Conservation (phyloP, 371 early-diverging fungal genomes). For the Apophysomyces sp. region DNA sequence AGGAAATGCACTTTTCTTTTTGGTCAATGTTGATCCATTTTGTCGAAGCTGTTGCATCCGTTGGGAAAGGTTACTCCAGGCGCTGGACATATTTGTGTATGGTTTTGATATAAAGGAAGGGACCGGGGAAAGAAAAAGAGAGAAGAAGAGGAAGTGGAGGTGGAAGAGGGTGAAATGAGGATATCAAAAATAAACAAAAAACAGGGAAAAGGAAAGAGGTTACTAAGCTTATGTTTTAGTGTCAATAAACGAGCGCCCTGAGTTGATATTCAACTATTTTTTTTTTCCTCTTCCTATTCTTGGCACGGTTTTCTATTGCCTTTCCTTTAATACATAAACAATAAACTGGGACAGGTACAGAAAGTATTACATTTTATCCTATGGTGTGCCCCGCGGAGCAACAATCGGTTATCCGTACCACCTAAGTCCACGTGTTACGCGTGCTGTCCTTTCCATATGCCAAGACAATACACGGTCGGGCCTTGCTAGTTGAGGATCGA, state of each 20-base stretch:
- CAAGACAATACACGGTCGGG: background rate
- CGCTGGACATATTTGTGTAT: conserved; percentile 1
- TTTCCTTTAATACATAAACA: background rate
- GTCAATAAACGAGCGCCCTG: too few relatives aligned
- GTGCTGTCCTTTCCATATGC: conserved; percentile 1
- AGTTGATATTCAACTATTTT: too few relatives aligned
- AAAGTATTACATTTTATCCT: background rate
- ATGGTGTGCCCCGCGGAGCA: background rate
- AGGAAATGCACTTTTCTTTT: conserved; percentile 35
- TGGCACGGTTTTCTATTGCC: background rate
- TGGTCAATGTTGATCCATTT: conserved; percentile 1
- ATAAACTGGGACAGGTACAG: background rate
- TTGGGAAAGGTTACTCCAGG: conserved; percentile 15
- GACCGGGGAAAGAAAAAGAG: conserved; percentile 10
- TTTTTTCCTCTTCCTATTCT: background rate
- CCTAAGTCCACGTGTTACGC: conserved; percentile 3
- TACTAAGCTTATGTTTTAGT: too few relatives aligned
- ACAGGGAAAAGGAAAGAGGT: conserved; percentile 2
- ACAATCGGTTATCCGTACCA: background rate
- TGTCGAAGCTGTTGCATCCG: conserved; percentile 1
- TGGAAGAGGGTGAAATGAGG: background rate
- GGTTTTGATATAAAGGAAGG: conserved; percentile 23
- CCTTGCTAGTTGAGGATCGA: background rate
- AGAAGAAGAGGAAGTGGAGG: background rate
- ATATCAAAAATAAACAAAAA: background rate